Conservation (phyloP, 2,329 filamentous ascomycete species). For the Lithohypha guttulata region DNA sequence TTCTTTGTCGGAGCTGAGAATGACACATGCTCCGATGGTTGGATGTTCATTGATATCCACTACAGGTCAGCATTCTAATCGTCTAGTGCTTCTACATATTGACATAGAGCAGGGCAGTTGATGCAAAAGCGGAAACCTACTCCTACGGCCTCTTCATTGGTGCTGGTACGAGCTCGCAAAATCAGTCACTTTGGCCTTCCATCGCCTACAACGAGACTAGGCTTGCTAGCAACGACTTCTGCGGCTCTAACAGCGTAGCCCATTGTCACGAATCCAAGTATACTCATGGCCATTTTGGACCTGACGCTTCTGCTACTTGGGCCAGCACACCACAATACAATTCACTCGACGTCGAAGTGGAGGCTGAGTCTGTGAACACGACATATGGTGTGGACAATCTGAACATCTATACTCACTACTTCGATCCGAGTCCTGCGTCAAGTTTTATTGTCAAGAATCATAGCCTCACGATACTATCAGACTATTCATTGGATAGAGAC, state of each 20-base stretch:
- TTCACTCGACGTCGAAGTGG: conserved; percentile 25
- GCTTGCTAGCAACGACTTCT: conserved; percentile 29
- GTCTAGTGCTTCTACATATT: neutral
- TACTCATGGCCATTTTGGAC: conserved; percentile 16
- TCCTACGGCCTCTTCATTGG: conserved; percentile 38
- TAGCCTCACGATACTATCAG: conserved; percentile 17
- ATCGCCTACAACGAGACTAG: conserved; percentile 33
- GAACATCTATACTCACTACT: conserved; percentile 20
- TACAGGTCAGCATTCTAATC: conserved; percentile 1
- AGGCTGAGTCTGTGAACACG: conserved; percentile 27
- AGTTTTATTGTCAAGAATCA: conserved; percentile 13
- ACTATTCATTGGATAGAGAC: conserved; percentile 14
- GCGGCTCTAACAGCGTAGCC: conserved; percentile 25
- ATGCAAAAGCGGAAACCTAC: conserved; percentile 27
- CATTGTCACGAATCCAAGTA: conserved; percentile 11
- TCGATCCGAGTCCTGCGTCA: conserved; percentile 18
- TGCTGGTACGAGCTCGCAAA: conserved; percentile 33
- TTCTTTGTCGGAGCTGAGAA: neutral
- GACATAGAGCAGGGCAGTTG: conserved; percentile 25
- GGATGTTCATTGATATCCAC: conserved; percentile 9
- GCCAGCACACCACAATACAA: conserved; percentile 20
- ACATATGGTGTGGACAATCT: conserved; percentile 24
- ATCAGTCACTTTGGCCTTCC: conserved; percentile 36
- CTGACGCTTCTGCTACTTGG: conserved; percentile 21
- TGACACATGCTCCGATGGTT: conserved; percentile 3